These are phyloP conservation scores for Saccharomycopsis fodiens DNA, from an alignment of 805 yeast species.

Conservation along the genomic window DNA sequence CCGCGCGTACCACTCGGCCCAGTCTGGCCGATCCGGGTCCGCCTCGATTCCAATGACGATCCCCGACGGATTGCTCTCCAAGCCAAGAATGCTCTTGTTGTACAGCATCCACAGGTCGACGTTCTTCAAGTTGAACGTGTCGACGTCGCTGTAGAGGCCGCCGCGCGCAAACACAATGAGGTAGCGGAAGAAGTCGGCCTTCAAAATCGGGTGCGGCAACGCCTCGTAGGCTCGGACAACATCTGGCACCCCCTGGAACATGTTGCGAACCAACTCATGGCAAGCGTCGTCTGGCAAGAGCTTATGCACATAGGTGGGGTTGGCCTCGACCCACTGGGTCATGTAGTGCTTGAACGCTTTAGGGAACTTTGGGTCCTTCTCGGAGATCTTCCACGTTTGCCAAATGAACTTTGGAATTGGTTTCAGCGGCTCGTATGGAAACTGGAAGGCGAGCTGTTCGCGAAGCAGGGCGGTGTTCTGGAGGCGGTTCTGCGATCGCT, in stretches of 20 bases:
- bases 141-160: conserved; percentile 89
- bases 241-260: conserved; percentile 67
- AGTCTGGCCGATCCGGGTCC: conserved; percentile 91
- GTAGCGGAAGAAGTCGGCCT: conserved; percentile 92
- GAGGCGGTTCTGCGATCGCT: neutral
- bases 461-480: conserved; percentile 26
- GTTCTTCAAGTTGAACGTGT: conserved; percentile 70
- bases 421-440: conserved; percentile 61
- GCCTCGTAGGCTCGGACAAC: conserved; percentile 66
- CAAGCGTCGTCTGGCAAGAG: conserved; percentile 66
- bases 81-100: conserved; percentile 24
- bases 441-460: conserved; percentile 59
- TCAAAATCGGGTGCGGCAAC: conserved; percentile 74
- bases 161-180: conserved; percentile 83
- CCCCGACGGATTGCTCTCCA: conserved; percentile 42
- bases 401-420: conserved; percentile 76
- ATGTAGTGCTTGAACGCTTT: conserved; percentile 41
- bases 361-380: conserved; percentile 51
- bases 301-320: conserved; percentile 62
- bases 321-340: conserved; percentile 55
- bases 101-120: conserved; percentile 68
- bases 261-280: conserved; percentile 42
- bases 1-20: conserved; percentile 89
- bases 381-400: conserved; percentile 88
- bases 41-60: conserved; percentile 89